Base-by-base conservation (phyloP, 164 flowering plant genomes). In the Stephania japonica region DNA sequence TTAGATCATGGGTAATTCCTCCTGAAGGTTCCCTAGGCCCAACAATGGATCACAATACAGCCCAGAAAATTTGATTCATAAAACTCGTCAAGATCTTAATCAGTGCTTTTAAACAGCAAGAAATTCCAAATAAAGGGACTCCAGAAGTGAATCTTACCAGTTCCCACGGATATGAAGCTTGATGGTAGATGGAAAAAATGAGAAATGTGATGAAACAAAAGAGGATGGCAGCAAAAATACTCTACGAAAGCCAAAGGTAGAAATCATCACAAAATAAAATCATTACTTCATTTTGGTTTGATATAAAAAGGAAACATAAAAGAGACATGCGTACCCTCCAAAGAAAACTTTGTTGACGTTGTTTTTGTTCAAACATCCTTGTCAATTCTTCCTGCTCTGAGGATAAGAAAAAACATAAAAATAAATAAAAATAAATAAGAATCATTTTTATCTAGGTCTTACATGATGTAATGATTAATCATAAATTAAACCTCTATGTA, bases 361-460 rank as follows among this genome's bases (percentile, higher is more conserved):
- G 93, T 18, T 73, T 77, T 76, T 59, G 84, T 74, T 95, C 97
- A 11, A 86, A 78, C 1, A 92, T 88, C 70, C 87, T 84, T 70
- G 92, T 87, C 66, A 90, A 14, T 75, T 90, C 93, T 80, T 95
- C 99, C 76, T 92, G 99, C 66, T 90, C 99, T 92, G 89, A 59
- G 25, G 24, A 59, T 6, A 32, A 27, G 23, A 70, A 26, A 32
- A 65, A 44, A 14, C 67, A 14, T n/a, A 5, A 69, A 32, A 65
- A 3, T 26, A 1, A 25, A 25, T 14, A 56, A 42, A 62, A 16
- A 75, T 21, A 19, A 74, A 68, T 38, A 61, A 61, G 21, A 23
- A 21, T 19, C 64, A 61, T 18, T 61, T 19, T 61, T 19, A 1
- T 4, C 19, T 21, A 9, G 21, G 7, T 7, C 64, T 47, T 47